Conservation (phyloP, 2,329 filamentous ascomycete species). For the Tolypocladium cylindrosporum region DNA sequence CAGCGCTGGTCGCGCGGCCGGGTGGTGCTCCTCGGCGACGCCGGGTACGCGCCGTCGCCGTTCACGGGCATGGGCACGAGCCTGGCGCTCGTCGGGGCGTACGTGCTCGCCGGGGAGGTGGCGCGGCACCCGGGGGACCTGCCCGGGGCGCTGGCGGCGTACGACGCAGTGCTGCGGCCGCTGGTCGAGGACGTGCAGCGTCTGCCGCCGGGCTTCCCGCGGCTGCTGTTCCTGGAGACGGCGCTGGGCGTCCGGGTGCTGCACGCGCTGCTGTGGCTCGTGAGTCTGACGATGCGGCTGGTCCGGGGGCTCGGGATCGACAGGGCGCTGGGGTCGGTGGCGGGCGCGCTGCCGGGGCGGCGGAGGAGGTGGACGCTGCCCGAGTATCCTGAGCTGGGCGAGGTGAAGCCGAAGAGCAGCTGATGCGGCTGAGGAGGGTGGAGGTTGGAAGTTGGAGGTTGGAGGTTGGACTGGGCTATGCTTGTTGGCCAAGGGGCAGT, state of each 20-base stretch:
- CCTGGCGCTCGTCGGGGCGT: constrained; percentile 33
- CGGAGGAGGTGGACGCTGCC: neutral
- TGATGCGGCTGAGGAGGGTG: neutral
- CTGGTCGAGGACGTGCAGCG: constrained; percentile 28
- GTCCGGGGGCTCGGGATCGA: neutral
- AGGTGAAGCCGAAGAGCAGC: neutral
- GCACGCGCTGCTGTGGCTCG: constrained; percentile 2
- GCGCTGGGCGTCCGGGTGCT: constrained; percentile 14
- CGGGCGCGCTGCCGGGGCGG: neutral
- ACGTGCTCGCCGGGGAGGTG: constrained; percentile 40
- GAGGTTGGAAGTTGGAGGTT: neutral
- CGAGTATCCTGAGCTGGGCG: neutral
- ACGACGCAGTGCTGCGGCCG: constrained; percentile 29
- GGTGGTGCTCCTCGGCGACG: constrained; percentile 39
- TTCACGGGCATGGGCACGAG: constrained; percentile 39
- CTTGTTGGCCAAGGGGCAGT: neutral
- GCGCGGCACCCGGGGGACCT: constrained; percentile 11
- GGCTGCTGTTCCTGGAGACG: constrained; percentile 16
- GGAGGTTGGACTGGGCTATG: neutral
- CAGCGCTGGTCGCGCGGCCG: constrained; percentile 20
- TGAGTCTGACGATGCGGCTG: neutral
- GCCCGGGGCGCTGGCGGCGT: constrained; percentile 21
- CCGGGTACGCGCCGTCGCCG: constrained; percentile 34
- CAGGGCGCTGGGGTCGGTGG: neutral
- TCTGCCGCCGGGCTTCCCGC: constrained; percentile 15